Base-by-base conservation (phyloP, 768 basidiomycete species). In the Trametes gibbosa region DNA sequence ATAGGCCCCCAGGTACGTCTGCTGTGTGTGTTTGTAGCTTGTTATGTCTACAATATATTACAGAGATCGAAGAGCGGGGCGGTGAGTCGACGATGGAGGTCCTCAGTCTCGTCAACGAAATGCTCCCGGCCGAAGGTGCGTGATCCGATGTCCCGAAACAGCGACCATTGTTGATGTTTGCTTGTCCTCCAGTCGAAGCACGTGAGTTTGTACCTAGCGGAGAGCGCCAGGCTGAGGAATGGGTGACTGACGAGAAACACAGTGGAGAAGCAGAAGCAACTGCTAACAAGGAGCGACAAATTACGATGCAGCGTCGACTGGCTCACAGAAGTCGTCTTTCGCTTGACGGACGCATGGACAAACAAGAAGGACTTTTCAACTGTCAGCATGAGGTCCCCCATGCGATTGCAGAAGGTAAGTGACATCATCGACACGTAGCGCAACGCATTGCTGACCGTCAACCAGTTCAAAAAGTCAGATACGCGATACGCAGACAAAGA, bases 1-100 rank as follows among this genome's bases (percentile, higher is more conserved):
- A 70, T 37, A 67, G 72, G 50, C 65, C 66, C 14, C 59, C 61
- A 62, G 70, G 70, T 71, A 24, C 8, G 66, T 48, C 1, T 21
- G 24, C 19, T 9, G n/a, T 9, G 7, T 39, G 19, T 19, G 24
- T 14, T 3, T 12, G 27, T 10, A 45, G 6, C 1, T 10, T 14
- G 25, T 50, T 47, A 12, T 10, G 29, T 32, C 10, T 10, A 27
- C 9, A 19, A 6, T 10, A 2, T 5, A 8, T 32, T 12, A 40
- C 52, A 61, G 69, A 73, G 47, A 63, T 66, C 34, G 81, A 85
- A 42, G 86, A 89, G 41, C 70, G 91, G 76, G 79, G 92, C 5
- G 83, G 82, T 2, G 88, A 91, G 61, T 80, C 77, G 52, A 92
- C 92, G 0, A 76, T 91, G 40, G 90, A 93, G 66, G 80, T 87